Evolutionary conservation across 495 filamentous ascomycete genomes (phyloP).

Genomic region (Umbilicaria muhlenbergii): DNA sequence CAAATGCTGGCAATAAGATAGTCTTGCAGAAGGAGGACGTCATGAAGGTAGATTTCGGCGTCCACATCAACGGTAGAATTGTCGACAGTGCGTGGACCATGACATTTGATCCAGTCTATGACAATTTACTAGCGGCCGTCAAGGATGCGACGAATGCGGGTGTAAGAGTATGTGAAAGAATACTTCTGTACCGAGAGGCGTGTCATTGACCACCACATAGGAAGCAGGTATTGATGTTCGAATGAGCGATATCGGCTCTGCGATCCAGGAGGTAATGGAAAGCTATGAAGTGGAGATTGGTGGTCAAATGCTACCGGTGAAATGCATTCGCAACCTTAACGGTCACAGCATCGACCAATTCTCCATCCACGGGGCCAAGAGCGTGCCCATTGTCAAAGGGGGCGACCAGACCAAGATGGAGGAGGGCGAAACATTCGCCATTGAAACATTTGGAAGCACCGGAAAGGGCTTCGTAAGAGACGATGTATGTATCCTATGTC

Average conservation of each 20-base stretch:
- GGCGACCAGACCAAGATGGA: constrained; percentile 47
- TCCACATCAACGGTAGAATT: constrained; percentile 49
- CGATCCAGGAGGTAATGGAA: constrained; percentile 54
- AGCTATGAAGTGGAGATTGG: constrained; percentile 46
- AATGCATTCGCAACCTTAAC: constrained; percentile 38
- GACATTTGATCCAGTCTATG: constrained; percentile 44
- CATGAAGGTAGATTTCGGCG: constrained; percentile 55
- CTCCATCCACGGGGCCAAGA: constrained; percentile 45
- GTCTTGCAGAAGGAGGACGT: constrained; percentile 40
- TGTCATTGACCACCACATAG: constrained; percentile 11
- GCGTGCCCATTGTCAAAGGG: constrained; percentile 44
- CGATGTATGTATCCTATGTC: constrained; percentile 20
- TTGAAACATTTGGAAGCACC: constrained; percentile 50
- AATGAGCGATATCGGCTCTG: constrained; percentile 42
- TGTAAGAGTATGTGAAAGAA: constrained; percentile 24
- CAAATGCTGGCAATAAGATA: constrained; percentile 46
- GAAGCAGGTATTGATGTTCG: constrained; percentile 47
- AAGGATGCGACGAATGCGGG: constrained; percentile 51
- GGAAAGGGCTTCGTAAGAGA: constrained; percentile 32
- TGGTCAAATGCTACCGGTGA: constrained; percentile 39
- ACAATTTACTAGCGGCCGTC: constrained; percentile 42
- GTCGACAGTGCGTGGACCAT: constrained; percentile 52
- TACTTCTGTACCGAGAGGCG: not conserved
- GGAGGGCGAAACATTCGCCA: constrained; percentile 48
- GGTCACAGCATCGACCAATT: constrained; percentile 46